These are phyloP conservation scores for Wickerhamiella pararugosa DNA, from an alignment of 1,139 yeast genomes.

Conservation along the genomic window DNA sequence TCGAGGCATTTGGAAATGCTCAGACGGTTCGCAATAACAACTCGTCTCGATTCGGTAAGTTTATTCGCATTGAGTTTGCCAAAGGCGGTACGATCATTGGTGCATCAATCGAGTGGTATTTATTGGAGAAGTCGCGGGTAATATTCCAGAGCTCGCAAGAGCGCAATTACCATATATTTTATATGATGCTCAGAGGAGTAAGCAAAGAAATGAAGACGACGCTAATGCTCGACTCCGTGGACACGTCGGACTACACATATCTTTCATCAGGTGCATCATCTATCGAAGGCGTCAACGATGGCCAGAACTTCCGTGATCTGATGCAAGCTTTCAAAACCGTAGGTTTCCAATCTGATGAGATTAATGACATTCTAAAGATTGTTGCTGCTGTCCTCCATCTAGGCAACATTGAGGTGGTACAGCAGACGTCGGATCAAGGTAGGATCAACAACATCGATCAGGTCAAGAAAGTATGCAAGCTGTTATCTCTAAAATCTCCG, in stretches of 20 bases:
- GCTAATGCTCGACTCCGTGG: slow-evolving; percentile 32
- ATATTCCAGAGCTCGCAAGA: slow-evolving; percentile 63
- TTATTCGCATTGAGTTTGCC: slow-evolving; percentile 72
- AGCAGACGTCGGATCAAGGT: slow-evolving; percentile 65
- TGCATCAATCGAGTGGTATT: slow-evolving; percentile 88
- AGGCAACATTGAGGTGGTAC: slow-evolving; percentile 68
- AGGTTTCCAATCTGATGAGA: slow-evolving; percentile 49
- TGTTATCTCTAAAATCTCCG: slow-evolving; percentile 43
- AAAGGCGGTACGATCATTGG: slow-evolving; percentile 56
- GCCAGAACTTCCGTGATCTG: slow-evolving; percentile 45
- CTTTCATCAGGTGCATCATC: slow-evolving; percentile 39
- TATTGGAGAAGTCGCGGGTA: slow-evolving; percentile 87
- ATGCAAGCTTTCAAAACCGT: slow-evolving; percentile 55
- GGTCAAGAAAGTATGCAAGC: slow-evolving; percentile 39
- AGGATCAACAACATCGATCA: slow-evolving; percentile 40
- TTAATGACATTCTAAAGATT: slow-evolving; percentile 44
- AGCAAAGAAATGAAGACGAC: slow-evolving; percentile 33
- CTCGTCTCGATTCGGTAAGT: slow-evolving; percentile 94
- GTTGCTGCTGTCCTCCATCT: slow-evolving; percentile 69
- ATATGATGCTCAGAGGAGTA: slow-evolving; percentile 68
- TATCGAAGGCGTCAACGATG: slow-evolving; percentile 63
- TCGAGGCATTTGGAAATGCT: slow-evolving; percentile 95
- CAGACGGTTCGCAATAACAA: slow-evolving; percentile 90
- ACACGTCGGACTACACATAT: slow-evolving; percentile 39
- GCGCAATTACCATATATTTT: slow-evolving; percentile 85